Evolutionary conservation across 106 monocot genomes (phyloP), one percentile per base, ranked within the genome.

Genomic region (Allium fistulosum): DNA sequence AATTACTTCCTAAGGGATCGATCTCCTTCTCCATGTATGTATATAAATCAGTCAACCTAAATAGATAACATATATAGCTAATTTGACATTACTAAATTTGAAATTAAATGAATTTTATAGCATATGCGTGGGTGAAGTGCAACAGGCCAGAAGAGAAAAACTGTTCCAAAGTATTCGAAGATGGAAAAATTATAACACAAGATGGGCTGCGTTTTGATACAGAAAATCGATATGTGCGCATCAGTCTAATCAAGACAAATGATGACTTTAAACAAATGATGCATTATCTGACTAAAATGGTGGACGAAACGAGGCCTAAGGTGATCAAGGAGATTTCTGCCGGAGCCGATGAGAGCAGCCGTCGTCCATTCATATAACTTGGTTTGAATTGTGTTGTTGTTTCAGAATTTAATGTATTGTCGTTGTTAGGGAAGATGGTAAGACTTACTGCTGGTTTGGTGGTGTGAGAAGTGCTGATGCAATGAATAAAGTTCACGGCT

Each of bases 91-190:
- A 47, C 13, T 16, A 4, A 2, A 15, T 49, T 48, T 49, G 15
- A 66, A 57, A n/a, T n/a, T n/a, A n/a, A n/a, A 57, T 52, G 27
- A 28, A 51, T 56, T 6, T 48, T 3, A 46, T 80, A 93, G 93
- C 89, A 63, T 94, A 90, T 72, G 93, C 75, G n/a, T 94, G 89
- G 88, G 12, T 94, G 61, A 94, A 87, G 61, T 94, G 93, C 66
- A 84, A 94, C 72, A 58, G 18, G 63, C 37, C 37, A 5, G 37
- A 37, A 37, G 83, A 81, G 50, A 81, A 86, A 71, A 84, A 90
- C 61, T 94, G 93, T 63, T 10, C n/a, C 6, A 71, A 68, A 22
- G 79, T 82, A 11, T 66, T 89, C 28, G 76, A 9, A 50, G 59
- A 46, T 46, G 81, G 64, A 8, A 73, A 79, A 17, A 94, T 94